Evolutionary conservation across 208 protist species (phyloP).

Genomic region (Plasmodiophora brassicae): DNA sequence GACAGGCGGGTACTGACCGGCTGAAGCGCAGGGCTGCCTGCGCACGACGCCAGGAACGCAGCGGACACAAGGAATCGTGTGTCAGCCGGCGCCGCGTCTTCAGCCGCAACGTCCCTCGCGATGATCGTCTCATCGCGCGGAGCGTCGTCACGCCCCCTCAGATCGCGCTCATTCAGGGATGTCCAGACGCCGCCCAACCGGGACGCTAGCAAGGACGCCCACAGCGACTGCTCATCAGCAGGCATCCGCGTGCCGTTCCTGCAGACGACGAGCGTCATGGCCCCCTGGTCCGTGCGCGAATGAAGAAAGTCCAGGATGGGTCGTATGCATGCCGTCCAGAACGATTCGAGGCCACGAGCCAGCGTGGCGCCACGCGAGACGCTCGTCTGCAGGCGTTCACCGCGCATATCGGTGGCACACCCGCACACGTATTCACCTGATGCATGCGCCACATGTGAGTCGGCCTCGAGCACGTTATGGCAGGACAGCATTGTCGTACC

Average conservation of each 20-base stretch:
- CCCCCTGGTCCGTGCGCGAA: conserved; percentile 6
- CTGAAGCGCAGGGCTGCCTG: background rate
- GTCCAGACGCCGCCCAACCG: background rate
- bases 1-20: no score
- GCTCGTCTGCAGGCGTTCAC: background rate
- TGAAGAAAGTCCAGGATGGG: conserved; percentile 9
- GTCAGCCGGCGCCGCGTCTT: background rate
- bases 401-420: conserved; percentile 9
- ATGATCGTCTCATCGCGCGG: background rate
- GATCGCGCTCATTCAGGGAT: background rate
- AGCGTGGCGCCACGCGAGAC: no score
- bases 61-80: background rate
- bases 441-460: no score
- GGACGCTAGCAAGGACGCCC: background rate
- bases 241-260: background rate
- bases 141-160: background rate
- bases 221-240: background rate
- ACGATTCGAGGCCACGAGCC: background rate
- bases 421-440: background rate
- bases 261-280: background rate
- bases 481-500: no score
- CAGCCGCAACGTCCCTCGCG: background rate
- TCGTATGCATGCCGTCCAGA: background rate
- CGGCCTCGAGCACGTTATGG: background rate
- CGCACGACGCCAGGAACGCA: background rate